Conservation (phyloP, 805 yeast species). For the Yamadazyma sp. region DNA sequence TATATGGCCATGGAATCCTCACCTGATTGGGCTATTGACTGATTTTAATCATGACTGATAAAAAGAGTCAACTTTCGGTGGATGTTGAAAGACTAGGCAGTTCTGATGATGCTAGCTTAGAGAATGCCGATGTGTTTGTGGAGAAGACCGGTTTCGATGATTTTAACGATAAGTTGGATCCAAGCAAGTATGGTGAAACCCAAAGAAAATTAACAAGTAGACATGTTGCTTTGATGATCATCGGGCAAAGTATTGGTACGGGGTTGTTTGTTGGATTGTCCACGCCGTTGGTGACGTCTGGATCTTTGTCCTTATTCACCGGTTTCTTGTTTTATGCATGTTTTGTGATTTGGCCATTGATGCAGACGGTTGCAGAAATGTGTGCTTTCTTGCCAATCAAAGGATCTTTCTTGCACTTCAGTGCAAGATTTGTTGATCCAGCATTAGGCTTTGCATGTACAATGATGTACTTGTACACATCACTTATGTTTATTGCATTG, state of each 20-base stretch:
- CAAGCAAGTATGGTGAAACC: slow-evolving; percentile 29
- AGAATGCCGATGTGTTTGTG: not conserved
- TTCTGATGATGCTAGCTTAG: not conserved
- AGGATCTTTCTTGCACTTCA: slow-evolving; percentile 34
- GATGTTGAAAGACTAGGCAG: slow-evolving; percentile 13
- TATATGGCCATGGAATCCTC: too few species aligned
- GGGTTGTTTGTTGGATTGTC: slow-evolving; percentile 36
- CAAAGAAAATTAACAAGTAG: slow-evolving; percentile 29
- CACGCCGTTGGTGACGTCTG: slow-evolving; percentile 30
- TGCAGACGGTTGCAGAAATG: slow-evolving; percentile 40
- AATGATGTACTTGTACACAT: slow-evolving; percentile 32
- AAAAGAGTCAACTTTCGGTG: slow-evolving; percentile 6
- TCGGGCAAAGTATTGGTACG: slow-evolving; percentile 37
- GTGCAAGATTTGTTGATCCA: slow-evolving; percentile 38
- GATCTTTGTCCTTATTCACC: slow-evolving; percentile 34
- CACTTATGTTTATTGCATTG: slow-evolving; percentile 33
- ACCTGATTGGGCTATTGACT: too few species aligned
- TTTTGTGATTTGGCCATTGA: slow-evolving; percentile 34
- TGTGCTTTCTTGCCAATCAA: slow-evolving; percentile 36
- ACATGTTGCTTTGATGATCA: slow-evolving; percentile 35
- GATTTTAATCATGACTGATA: not conserved
- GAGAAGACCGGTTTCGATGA: slow-evolving; percentile 14
- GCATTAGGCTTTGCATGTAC: slow-evolving; percentile 37
- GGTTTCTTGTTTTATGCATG: slow-evolving; percentile 32
- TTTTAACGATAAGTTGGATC: slow-evolving; percentile 28